Base-by-base conservation (phyloP, 2,329 filamentous ascomycete species). In the Chaetomiaceae sp. region DNA sequence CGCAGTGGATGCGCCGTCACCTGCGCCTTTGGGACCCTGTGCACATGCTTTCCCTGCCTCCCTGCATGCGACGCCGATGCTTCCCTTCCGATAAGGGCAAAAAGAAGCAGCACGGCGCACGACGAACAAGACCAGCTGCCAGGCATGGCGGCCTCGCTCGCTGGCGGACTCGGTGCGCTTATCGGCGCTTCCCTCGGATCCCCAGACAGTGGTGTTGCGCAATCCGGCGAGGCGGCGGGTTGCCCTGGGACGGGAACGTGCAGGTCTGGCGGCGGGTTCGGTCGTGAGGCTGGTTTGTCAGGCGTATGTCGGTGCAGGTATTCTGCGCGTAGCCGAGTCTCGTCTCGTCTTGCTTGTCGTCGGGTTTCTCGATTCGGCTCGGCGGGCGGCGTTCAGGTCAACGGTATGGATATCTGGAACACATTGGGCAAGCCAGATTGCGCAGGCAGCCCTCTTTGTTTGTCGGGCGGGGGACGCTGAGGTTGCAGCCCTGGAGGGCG, bases 21-120 rank as follows among this genome's bases (percentile, higher is more conserved):
- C 30, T 60, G 57, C 12, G 58, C 59, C 38, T 63, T 63, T 30
- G 58, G 55, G 13, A 65, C 50, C 44, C 55, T 54, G 38, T 65
- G 63, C 10, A 64, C 38, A 39, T 63, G 55, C 5, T 54, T 51
- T 53, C 58, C 56, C 51, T 55, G 23, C 44, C 50, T 58, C 37
- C 58, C 58, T 3, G 52, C 50, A 47, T 60, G 61, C 56, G 59
- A 56, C 43, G 62, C 61, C 49, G 56, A 51, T 46, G 52, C 57
- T 30, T 59, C 55, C 31, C 44, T 38, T 30, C 59, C 60, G 6
- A 63, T 31, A 20, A 63, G 39, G n/a, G 56, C 58, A 41, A 54
- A 53, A 42, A 61, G 34, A 17, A 61, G 55, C 44, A 63, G 48
- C n/a, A 53, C 49, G 31, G 52, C 53, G 51, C 60, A 63, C 33